These are phyloP conservation scores for Leccinum broughii DNA, from an alignment of 768 basidiomycete genomes.

Conservation along the genomic window DNA sequence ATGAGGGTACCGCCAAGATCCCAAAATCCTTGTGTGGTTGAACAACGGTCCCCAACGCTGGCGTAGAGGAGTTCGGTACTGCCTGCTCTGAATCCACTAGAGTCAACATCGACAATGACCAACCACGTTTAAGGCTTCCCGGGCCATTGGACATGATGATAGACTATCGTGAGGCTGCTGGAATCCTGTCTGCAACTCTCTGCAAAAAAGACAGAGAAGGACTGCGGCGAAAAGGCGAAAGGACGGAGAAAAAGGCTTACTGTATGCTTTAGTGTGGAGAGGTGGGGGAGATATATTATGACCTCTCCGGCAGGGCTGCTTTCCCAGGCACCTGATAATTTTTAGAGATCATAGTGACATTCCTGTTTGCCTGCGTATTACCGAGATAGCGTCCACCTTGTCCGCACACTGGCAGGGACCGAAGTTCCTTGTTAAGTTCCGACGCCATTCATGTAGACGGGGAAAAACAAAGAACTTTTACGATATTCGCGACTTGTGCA, in stretches of 20 bases:
- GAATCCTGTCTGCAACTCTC: not conserved
- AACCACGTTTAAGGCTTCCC: constrained; percentile 4
- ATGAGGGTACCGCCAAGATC: constrained; percentile 42
- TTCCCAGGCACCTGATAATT: constrained; percentile 12
- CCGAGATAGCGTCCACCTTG: not conserved
- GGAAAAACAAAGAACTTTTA: not conserved
- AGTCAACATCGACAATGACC: constrained; percentile 20
- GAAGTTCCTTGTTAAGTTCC: not conserved
- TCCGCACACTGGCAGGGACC: not conserved
- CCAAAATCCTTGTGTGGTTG: not conserved
- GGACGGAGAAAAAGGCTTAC: not conserved
- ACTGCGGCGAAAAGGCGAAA: constrained; percentile 16
- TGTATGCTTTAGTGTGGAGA: not conserved
- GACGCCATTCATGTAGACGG: not conserved
- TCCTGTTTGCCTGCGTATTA: not conserved
- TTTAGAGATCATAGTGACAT: not conserved
- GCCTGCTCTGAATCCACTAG: constrained; percentile 13
- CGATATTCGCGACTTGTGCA: not conserved
- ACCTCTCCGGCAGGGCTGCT: constrained; percentile 14
- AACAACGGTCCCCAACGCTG: not conserved
- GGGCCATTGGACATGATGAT: constrained; percentile 18
- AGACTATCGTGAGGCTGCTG: not conserved
- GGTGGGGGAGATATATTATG: constrained; percentile 5
- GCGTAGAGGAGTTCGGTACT: not conserved
- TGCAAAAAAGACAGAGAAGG: constrained; percentile 9